Base-by-base conservation (phyloP, 768 basidiomycete genomes). In the Clitopilus hobsonii region DNA sequence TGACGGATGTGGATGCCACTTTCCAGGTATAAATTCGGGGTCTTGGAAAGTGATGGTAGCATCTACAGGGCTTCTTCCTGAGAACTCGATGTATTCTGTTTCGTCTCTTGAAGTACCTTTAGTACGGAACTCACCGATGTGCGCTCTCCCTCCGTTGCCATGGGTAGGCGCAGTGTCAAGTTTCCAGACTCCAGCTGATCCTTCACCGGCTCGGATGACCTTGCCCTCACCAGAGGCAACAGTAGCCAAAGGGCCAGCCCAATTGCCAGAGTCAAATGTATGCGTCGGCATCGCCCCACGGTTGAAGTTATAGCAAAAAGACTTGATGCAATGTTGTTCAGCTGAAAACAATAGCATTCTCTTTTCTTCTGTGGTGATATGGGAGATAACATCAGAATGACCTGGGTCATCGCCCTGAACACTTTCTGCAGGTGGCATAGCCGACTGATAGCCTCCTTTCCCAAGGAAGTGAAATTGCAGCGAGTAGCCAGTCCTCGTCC, bases 121-220 rank as follows among this genome's bases (percentile, higher is more conserved):
- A 6, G 47, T 18, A 25, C 54, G 51, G 24, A 63, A 51, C 2
- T 51, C 55, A 2, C 69, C 68, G 30, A 67, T 67, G 14, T 52
- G 30, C 8, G 57, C 56, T 16, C 54, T 62, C 6, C 62, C 67
- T 20, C 56, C 52, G 5, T 54, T 45, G 0, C 67, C 69, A 45
- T 74, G 74, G 7, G 70, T 69, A 4, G 57, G 61, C 7, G 71
- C 59, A 0, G 32, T 38, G 22, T 72, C 68, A 14, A 76, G 23
- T 20, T 71, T 64, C 77, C 76, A 77, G 6, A 74, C 51, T 1
- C 60, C 69, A 11, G 68, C 62, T 6, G 57, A 53, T 6, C 73
- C 73, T 29, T 63, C 63, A 0, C 74, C 74, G 1, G 70, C 71
- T 16, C 74, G 69, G 7, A 70, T 30, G 30, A 75, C 18, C 4